Evolutionary conservation across 1,139 yeast species (phyloP), one percentile per base, ranked within the genome.

Genomic region (Taiozyma sp.): DNA sequence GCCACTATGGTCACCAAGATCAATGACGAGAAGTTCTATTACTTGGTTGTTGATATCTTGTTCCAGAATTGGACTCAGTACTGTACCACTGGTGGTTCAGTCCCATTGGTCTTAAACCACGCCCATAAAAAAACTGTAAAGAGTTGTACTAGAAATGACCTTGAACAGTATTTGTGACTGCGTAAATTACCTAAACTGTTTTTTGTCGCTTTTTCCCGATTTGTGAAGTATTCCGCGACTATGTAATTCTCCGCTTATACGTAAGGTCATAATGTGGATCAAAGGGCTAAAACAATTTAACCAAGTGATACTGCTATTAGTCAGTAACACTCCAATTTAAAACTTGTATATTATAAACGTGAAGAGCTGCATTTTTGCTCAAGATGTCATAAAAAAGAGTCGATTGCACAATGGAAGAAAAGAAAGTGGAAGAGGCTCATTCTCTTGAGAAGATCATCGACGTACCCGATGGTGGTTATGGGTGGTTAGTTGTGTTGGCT

Each of bases 401-500:
- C n/a, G 13, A 9, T 12, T 12, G n/a, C 34, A 12, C 34, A 8
- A 32, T 32, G 36, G 19, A 32, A 9, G 41, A 38, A 19, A 23
- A 38, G 41, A 22, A 38, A 38, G 14, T 8, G 24, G 16, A 22
- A 38, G 24, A 38, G 23, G 14, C 13, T 10, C 14, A 8, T 24
- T 9, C 14, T 24, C 27, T 24, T 5, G 19, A 40, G 43, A 12
- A 40, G 7, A 13, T 40, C 16, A 55, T 59, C 16, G 58, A 57
- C 2, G 57, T 60, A 6, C 62, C 62, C 2, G 63, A 59, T 48
- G 63, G 63, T 16, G 61, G 61, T 0, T 52, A 75, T 55, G 88
- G 87, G 2, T 84, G 90, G 88, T 75, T 81, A 28, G 75, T 82
- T 48, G 83, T 84, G 0, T 55, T 75, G 4, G 78, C 83, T 48